phyloP scores from a whole-genome alignment of 2,329 filamentous ascomycete species.

The Shiraia sp. region DNA sequence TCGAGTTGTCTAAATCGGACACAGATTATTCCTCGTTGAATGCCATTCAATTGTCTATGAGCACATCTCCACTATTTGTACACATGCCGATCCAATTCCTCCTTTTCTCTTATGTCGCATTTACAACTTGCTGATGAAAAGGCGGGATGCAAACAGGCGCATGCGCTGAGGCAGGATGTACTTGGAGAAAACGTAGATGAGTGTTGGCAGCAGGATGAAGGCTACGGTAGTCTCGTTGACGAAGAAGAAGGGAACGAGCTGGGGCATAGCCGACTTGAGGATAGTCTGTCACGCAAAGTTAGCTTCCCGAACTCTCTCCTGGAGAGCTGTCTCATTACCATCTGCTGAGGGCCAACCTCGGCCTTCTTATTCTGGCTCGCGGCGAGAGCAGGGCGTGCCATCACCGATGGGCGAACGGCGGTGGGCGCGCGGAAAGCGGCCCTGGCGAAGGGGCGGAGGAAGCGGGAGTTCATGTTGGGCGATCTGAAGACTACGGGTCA shows the following conservation, averaged over 20 bases:
- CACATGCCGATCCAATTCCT: constrained; percentile 20
- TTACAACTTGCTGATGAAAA: constrained; percentile 53
- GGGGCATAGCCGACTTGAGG: constrained; percentile 50
- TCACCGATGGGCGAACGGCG: constrained; percentile 37
- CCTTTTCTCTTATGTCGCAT: constrained; percentile 2
- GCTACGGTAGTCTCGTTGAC: constrained; percentile 50
- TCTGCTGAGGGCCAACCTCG: constrained; percentile 37
- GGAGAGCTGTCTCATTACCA: constrained; percentile 24
- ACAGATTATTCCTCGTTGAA: constrained; percentile 9
- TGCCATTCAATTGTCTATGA: constrained; percentile 41
- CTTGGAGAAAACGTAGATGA: constrained; percentile 51
- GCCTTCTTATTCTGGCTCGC: constrained; percentile 43
- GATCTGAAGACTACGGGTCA: constrained; percentile 35
- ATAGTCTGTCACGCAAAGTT: constrained; percentile 34
- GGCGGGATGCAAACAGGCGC: constrained; percentile 46
- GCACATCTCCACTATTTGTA: constrained; percentile 41
- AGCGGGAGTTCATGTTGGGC: constrained; percentile 48
- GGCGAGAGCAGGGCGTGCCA: constrained; percentile 42
- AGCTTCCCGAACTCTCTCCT: constrained; percentile 8
- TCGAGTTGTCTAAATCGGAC: neutral
- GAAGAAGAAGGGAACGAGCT: constrained; percentile 52
- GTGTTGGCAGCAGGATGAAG: constrained; percentile 47
- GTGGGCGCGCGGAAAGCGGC: constrained; percentile 45
- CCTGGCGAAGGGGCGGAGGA: constrained; percentile 48
- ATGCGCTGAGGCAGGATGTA: constrained; percentile 49